Evolutionary conservation across 148 eudicot genomes (phyloP), one percentile per base, ranked within the genome.

Genomic region (Simmondsia chinensis): DNA sequence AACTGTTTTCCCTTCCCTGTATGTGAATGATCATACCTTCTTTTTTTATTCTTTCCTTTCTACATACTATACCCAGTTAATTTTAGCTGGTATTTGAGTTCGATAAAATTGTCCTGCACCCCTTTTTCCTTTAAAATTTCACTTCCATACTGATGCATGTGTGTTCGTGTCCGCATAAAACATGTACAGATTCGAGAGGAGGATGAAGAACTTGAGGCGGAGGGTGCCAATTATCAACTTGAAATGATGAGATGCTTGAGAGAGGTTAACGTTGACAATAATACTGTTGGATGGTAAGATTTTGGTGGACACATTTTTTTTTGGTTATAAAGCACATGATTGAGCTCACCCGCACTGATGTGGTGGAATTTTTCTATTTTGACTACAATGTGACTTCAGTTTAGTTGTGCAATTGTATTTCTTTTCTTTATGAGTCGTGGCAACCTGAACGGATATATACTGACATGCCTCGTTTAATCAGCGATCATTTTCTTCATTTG

Each of bases 231-330:
- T 67, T 91, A 85, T 66, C 95, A 91, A 55, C 99, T 91, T 39
- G 95, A 91, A 55, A 91, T 91, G 96, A 91, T 91, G 99, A 86
- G 99, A 69, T 91, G 99, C 64, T 66, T 91, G 65, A 76, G 99
- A 63, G 96, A 91, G 66, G 99, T 91, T 57, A 91, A 91, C 54
- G 99, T 91, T 20, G 99, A 91, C 77, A 86, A 91, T 48, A 91
- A 91, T 61, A 91, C 99, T 37, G 99, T 91, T 52, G 94, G 99
- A 68, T 91, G 99, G 99, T 91, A 48, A 59, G 95, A 46, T 29
- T 29, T 43, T 44, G 23, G 2, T 54, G 43, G 30, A 12, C 4
- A 28, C 9, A 5, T 28, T 28, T 28, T 28, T 5, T 28, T 9
- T 5, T 5, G 31, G 31, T 9, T 9, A 28, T 28, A 5, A 28